phyloP scores from a whole-genome alignment of 2,329 filamentous ascomycete genomes.

The Mycosphaerella sp. region DNA sequence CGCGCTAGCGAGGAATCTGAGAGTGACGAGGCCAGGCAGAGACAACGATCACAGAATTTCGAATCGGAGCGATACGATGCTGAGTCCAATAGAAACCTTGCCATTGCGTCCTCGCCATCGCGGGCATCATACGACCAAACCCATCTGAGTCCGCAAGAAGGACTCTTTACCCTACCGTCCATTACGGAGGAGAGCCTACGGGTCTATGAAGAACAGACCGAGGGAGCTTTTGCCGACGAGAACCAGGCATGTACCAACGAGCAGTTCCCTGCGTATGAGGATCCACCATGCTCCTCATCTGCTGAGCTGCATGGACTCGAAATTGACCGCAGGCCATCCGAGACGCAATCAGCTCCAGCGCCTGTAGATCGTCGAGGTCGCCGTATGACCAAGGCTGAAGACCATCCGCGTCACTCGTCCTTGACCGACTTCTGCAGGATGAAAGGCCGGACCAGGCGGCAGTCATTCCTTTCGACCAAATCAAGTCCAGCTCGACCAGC shows the following conservation, averaged over 20 bases:
- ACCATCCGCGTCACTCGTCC: conserved; percentile 14
- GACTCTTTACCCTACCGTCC: neutral
- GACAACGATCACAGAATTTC: neutral
- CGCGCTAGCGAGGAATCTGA: neutral
- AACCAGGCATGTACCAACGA: neutral
- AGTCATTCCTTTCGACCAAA: conserved; percentile 14
- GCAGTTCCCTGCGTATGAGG: neutral
- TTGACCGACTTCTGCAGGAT: conserved; percentile 15
- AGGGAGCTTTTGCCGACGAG: neutral
- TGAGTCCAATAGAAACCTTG: neutral
- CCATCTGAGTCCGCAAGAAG: neutral
- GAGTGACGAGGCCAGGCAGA: neutral
- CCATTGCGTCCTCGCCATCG: neutral
- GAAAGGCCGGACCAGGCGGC: conserved; percentile 11
- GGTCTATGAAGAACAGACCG: neutral
- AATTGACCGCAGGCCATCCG: neutral
- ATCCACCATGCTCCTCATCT: neutral
- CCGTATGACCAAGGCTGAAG: conserved; percentile 12
- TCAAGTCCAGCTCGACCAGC: conserved; percentile 19
- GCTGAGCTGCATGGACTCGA: neutral
- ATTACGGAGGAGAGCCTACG: conserved; percentile 6
- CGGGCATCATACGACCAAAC: neutral
- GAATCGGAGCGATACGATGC: neutral
- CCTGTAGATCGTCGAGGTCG: conserved; percentile 7
- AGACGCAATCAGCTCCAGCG: conserved; percentile 3